Percentiles rank a stretch among this genome's conserved stretches.
These are phyloP conservation scores for Ceratobasidium theobromae DNA, from an alignment of 1,284 basidiomycete genomes.

Conservation along the genomic window DNA sequence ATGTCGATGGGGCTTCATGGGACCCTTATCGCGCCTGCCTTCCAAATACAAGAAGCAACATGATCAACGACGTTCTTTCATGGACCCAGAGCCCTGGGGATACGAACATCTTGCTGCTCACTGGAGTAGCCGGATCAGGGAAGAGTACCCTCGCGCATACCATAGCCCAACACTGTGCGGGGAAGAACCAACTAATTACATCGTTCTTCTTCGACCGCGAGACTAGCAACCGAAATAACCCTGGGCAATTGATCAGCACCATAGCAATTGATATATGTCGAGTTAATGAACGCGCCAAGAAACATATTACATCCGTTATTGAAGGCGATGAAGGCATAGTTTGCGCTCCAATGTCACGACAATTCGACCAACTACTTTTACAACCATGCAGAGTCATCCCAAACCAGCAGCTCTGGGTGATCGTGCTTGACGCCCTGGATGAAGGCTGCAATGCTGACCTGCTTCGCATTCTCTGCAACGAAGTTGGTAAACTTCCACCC, in stretches of 20 bases:
- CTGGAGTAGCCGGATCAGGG: neutral
- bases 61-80: neutral
- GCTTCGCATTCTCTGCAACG: neutral
- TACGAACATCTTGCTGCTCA: neutral
- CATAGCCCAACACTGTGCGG: too few relatives aligned
- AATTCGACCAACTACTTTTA: neutral
- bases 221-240: neutral
- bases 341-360: neutral
- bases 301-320: neutral
- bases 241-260: neutral
- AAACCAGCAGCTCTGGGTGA: neutral
- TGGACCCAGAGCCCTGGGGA: neutral
- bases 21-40: neutral
- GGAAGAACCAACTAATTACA: too few relatives aligned
- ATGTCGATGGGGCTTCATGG: neutral
- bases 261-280: neutral
- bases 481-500: neutral
- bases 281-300: neutral
- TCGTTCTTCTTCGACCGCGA: too few relatives aligned
- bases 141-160: too few relatives aligned
- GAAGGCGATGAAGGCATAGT: neutral
- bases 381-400: neutral
- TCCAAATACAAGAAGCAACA: neutral
- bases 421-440: slow-evolving; percentile 14
- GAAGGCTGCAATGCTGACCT: neutral